These are phyloP conservation scores for Xylaria curta DNA, from an alignment of 495 filamentous ascomycete genomes.

Conservation along the genomic window DNA sequence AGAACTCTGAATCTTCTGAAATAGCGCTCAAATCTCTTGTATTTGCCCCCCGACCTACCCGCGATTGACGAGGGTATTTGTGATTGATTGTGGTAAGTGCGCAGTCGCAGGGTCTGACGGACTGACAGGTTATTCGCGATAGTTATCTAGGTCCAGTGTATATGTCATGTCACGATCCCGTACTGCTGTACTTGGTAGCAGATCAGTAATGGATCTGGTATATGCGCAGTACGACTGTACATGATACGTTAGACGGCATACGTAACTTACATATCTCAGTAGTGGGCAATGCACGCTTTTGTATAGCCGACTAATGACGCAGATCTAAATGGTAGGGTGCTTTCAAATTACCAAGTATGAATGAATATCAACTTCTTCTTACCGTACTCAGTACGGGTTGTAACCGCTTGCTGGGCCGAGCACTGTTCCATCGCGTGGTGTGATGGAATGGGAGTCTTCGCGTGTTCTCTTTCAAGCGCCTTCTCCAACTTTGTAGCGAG, in stretches of 20 bases:
- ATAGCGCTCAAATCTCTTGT: constrained; percentile 12
- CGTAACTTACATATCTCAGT: background rate
- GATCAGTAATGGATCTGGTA: background rate
- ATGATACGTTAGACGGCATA: background rate
- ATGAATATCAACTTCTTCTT: background rate
- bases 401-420: background rate
- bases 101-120: background rate
- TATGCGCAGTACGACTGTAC: background rate
- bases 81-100: constrained; percentile 8
- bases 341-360: too few species aligned
- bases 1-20: constrained; percentile 24
- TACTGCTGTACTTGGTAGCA: background rate
- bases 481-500: background rate
- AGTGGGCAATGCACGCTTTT: background rate
- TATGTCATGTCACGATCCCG: background rate
- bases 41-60: constrained; percentile 16
- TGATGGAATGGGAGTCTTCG: constrained; percentile 9
- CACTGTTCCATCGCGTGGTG: constrained; percentile 14
- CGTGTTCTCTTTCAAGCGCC: constrained; percentile 13
- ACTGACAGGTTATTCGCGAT: background rate
- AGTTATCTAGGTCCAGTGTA: background rate
- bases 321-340: background rate
- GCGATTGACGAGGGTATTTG: constrained; percentile 12
- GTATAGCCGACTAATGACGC: constrained; percentile 2
- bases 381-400: background rate